phyloP scores from a whole-genome alignment of 2,329 filamentous ascomycete genomes.

The Colletotrichum tanaceti region DNA sequence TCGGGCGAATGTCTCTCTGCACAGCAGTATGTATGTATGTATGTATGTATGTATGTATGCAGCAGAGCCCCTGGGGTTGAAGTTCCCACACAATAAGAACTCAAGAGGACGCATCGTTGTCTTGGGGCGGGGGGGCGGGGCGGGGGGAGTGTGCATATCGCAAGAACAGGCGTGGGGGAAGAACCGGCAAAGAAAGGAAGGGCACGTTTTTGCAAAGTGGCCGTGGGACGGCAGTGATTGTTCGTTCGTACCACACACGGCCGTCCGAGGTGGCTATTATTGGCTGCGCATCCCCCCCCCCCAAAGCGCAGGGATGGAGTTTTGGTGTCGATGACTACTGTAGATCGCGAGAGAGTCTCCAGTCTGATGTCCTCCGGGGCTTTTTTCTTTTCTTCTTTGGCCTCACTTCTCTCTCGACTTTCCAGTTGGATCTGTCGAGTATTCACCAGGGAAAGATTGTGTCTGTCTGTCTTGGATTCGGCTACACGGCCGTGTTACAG shows the following conservation, averaged over 20 bases:
- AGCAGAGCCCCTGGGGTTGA: not conserved
- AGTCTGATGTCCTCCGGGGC: not conserved
- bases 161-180: not conserved
- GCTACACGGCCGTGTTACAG: constrained; percentile 5
- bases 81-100: not conserved
- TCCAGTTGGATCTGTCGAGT: too few species aligned
- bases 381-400: too few species aligned
- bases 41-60: too few species aligned
- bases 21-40: too few species aligned
- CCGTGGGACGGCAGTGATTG: too few species aligned
- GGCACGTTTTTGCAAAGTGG: constrained; percentile 16
- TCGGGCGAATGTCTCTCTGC: not conserved
- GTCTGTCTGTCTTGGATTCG: constrained; percentile 4
- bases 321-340: constrained; percentile 5
- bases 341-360: not conserved
- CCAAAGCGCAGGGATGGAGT: constrained; percentile 19
- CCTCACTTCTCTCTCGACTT: too few species aligned
- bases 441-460: not conserved
- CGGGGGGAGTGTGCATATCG: constrained; percentile 32
- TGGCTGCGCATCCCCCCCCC: constrained; percentile 12
- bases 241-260: constrained; percentile 12
- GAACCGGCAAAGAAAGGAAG: not conserved
- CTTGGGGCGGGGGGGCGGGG: constrained; percentile 11
- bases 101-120: constrained; percentile 1
- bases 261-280: constrained; percentile 25